phyloP scores from a whole-genome alignment of 805 yeast species.

The Cephaloascus fragrans region DNA sequence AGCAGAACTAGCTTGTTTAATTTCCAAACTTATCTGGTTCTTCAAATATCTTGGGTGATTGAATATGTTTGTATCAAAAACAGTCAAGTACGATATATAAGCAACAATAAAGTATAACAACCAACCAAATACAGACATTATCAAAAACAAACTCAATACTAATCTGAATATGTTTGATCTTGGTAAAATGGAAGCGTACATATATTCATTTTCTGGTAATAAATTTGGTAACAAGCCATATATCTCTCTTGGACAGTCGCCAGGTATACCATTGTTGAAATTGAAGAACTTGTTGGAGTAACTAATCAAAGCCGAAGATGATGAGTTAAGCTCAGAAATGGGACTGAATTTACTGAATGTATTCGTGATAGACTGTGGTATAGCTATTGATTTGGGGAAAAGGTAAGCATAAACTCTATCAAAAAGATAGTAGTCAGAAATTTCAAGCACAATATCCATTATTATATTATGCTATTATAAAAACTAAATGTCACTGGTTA shows the following conservation, averaged over 20 bases:
- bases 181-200: conserved; percentile 58
- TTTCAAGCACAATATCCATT: conserved; percentile 91
- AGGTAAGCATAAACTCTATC: conserved; percentile 66
- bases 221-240: conserved; percentile 56
- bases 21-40: conserved; percentile 84
- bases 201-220: conserved; percentile 44
- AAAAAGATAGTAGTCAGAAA: conserved; percentile 59
- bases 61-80: conserved; percentile 83
- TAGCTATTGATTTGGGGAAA: conserved; percentile 48
- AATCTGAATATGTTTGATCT: conserved; percentile 73
- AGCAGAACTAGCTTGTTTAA: conserved; percentile 65
- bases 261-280: conserved; percentile 2
- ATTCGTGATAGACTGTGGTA: conserved; percentile 4
- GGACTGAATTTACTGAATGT: conserved; percentile 2
- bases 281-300: not conserved
- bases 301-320: conserved; percentile 3
- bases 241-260: conserved; percentile 21
- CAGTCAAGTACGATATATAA: conserved; percentile 59
- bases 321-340: conserved; percentile 3
- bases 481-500: too few relatives aligned
- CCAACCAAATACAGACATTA: conserved; percentile 83
- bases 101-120: conserved; percentile 71
- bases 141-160: conserved; percentile 47
- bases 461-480: conserved; percentile 2
- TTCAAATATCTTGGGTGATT: conserved; percentile 94